Percentiles rank a stretch among this genome's conserved stretches.
Conservation (phyloP, 768 basidiomycete species). For the Macrolepiota albuminosa region DNA sequence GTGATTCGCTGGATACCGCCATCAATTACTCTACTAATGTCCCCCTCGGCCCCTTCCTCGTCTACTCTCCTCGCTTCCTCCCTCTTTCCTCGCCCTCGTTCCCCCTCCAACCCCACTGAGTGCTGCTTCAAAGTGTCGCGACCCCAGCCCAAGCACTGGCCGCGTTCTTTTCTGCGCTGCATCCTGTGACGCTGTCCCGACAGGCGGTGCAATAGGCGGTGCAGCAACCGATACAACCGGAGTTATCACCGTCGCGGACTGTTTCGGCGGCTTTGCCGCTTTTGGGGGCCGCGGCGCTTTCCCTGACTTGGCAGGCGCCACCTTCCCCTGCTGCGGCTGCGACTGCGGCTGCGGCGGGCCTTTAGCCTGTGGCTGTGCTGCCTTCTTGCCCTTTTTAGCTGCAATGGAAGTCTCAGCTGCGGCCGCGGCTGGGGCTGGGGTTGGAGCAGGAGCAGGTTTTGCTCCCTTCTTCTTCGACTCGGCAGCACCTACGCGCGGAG, state of each 20-base stretch:
- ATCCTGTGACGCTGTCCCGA: background rate
- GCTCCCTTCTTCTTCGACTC: constrained; percentile 26
- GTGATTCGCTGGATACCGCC: no score
- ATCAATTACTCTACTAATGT: no score
- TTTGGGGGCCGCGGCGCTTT: constrained; percentile 4
- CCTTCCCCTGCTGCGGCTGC: background rate
- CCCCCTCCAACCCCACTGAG: constrained; percentile 50
- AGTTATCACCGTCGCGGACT: background rate
- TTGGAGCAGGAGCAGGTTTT: background rate
- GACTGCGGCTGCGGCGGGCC: constrained; percentile 4
- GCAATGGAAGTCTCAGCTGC: constrained; percentile 5
- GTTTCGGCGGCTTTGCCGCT: constrained; percentile 1
- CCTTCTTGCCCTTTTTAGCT: constrained; percentile 9
- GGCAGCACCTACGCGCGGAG: constrained; percentile 29
- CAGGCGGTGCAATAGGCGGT: background rate
- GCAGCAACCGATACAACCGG: constrained; percentile 7
- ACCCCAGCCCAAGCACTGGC: constrained; percentile 58
- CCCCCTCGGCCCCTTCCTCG: background rate
- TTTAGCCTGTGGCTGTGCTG: background rate
- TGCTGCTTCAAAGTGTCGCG: constrained; percentile 70
- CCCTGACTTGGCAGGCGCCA: background rate
- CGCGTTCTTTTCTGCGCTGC: constrained; percentile 32
- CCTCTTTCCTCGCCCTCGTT: background rate
- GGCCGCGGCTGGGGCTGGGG: constrained; percentile 7
- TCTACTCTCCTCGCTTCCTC: background rate